Evolutionary conservation across 768 basidiomycete genomes (phyloP), one percentile per base, ranked within the genome.

Genomic region (Serendipita indica): DNA sequence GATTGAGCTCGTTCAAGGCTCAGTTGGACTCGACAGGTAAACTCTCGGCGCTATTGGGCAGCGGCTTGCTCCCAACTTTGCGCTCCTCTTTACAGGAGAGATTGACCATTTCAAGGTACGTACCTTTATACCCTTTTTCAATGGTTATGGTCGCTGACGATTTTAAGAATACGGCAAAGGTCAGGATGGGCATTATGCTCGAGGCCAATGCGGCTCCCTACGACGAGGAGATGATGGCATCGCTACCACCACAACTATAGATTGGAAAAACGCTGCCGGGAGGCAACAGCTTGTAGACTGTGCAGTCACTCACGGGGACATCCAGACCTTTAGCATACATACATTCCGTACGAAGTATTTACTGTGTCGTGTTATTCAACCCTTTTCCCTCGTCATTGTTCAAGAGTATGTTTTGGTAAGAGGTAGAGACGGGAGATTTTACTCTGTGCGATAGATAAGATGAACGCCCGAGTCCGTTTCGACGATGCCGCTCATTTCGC

Each of bases 171-270:
- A 76, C 89, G 39, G 87, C 90, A 28, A 94, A 92, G 72, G 84
- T 96, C 61, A 94, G 94, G 62, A 84, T 97, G 6, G 93, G 93
- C 74, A 89, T 98, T 71, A 94, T 92, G 89, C 89, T 98, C 62
- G 93, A 98, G 78, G 32, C 32, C n/a, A 54, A 54, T 69, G 49
- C 70, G 1, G 67, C 69, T 7, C 67, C 69, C 22, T 65, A 72
- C n/a, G 62, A 60, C 6, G 63, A 64, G 0, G 64, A 65, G 64
- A 64, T 65, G 61, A n/a, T n/a, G n/a, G 62, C 63, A 62, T 63
- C 63, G 28, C 59, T 64, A 45, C 62, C 63, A 43, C 64, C 65
- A 33, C 61, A 60, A 45, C 59, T 54, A 33, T 54, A 54, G 49
- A 43, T 43, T n/a, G 49, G 22, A 54, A n/a, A 20, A 4, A 30